Evolutionary conservation across 2,329 filamentous ascomycete species (phyloP), one percentile per base, ranked within the genome.

Genomic region (Xylaria sp.): DNA sequence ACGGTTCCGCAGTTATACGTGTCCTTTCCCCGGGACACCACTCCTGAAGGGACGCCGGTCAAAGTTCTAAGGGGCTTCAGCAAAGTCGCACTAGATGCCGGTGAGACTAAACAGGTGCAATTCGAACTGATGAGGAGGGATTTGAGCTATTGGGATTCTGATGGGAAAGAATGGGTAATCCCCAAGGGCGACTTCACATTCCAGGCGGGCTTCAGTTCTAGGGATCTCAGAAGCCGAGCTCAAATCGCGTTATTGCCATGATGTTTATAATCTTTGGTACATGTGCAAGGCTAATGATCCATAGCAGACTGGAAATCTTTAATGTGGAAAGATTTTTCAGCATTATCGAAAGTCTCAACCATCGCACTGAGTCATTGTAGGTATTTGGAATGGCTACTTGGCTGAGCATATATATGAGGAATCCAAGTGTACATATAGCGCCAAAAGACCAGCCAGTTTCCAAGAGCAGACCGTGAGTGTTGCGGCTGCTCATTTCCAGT

Each of bases 1-100:
- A 81, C 84, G 10, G 84, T 89, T 0, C 80, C 85, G 2, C 88
- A 90, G 77, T 79, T 90, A 0, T 90, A 90, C 75, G 76, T 89
- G n/a, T 72, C 74, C 5, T 80, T 84, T 77, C 80, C 82, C 51
- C 56, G 76, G 72, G 76, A 76, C 23, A 76, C 76, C 59, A 71
- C 82, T n/a, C 70, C 80, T 18, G 66, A 77, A 15, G 80, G 79
- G 57, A 87, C 86, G 10, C 87, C 87, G 0, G 80, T 83, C 4
- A 80, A 79, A 58, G 82, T 85, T 73, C 81, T 87, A 7, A 80
- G 86, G 71, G 85, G 80, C 58, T 89, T 89, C 66, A 82, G 85
- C 2, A 89, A 88, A 77, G 73, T 85, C 1, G 73, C 73, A 2
- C 76, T 89, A 0, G 72, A 74, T 3, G 72, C 81, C 0, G 84